Evolutionary conservation across 768 basidiomycete genomes (phyloP).

Genomic region (Leccinellum luteum): DNA sequence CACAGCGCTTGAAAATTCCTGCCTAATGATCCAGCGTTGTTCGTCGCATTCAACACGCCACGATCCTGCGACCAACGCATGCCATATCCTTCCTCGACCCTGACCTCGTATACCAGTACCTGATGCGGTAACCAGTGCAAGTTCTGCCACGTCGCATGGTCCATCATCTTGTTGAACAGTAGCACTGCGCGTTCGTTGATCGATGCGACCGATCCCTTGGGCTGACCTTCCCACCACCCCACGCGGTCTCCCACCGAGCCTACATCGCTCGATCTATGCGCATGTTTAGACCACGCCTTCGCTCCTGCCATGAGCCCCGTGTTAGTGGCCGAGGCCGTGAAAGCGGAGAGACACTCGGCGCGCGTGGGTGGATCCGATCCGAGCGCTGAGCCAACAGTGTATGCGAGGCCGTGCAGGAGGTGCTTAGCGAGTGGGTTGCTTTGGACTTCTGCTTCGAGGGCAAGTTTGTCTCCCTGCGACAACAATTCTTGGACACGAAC

Average conservation of each 20-base stretch:
- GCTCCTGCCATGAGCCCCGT: constrained; percentile 57
- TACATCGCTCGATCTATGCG: constrained; percentile 44
- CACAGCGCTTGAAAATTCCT: constrained; percentile 34
- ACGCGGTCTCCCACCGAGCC: constrained; percentile 5
- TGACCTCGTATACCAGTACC: constrained; percentile 59
- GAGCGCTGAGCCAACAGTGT: constrained; percentile 58
- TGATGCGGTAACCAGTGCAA: constrained; percentile 65
- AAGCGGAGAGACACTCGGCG: constrained; percentile 52
- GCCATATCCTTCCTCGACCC: constrained; percentile 60
- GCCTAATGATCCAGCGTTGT: not conserved
- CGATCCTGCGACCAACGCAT: constrained; percentile 64
- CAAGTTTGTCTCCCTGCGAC: constrained; percentile 1
- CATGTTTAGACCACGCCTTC: constrained; percentile 67
- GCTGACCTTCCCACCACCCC: constrained; percentile 58
- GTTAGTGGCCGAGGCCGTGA: constrained; percentile 43
- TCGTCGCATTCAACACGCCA: constrained; percentile 8
- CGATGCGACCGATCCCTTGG: constrained; percentile 48
- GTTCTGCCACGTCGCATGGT: constrained; percentile 57
- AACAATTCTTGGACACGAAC: constrained; percentile 28
- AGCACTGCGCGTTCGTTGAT: constrained; percentile 53
- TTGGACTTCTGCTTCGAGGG: constrained; percentile 16
- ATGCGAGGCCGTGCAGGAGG: constrained; percentile 52
- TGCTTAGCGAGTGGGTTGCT: constrained; percentile 41
- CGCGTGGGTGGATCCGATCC: constrained; percentile 47
- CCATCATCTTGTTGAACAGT: constrained; percentile 54